These are phyloP conservation scores for Microcera coccophila DNA, from an alignment of 2,329 filamentous ascomycete species.

Conservation along the genomic window DNA sequence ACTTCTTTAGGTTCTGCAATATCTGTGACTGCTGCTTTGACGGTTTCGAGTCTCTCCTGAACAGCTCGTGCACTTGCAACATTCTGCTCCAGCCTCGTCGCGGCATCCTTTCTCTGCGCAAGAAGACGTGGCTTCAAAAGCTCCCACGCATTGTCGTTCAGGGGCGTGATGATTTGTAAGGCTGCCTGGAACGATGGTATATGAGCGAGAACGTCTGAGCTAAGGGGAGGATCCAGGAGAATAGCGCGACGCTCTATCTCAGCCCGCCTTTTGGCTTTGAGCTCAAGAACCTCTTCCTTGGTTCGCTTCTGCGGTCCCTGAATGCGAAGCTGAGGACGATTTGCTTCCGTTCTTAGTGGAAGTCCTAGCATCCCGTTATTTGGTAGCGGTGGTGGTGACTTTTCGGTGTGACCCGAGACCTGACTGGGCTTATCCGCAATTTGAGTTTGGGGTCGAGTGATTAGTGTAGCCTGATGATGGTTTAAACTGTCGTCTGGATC, in stretches of 20 bases:
- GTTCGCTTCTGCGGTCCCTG: conserved; percentile 46
- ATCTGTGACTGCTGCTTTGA: conserved; percentile 1
- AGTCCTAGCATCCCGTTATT: conserved; percentile 6
- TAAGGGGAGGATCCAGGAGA: conserved; percentile 62
- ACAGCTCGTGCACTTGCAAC: conserved; percentile 28
- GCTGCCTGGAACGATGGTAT: conserved; percentile 73
- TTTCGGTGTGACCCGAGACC: conserved; percentile 1
- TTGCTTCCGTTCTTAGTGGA: conserved; percentile 5
- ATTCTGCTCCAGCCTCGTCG: conserved; percentile 49
- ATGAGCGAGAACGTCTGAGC: conserved; percentile 58
- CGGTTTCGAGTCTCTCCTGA: conserved; percentile 31
- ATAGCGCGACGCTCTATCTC: conserved; percentile 71
- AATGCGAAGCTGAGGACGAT: conserved; percentile 3
- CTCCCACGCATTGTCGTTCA: conserved; percentile 68
- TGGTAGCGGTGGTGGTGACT: conserved; percentile 2
- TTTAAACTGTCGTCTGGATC: conserved; percentile 1
- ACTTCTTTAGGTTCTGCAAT: conserved; percentile 43
- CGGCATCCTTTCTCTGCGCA: conserved; percentile 61
- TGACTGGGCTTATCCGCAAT: neutral
- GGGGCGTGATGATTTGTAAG: conserved; percentile 62
- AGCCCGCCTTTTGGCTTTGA: conserved; percentile 59
- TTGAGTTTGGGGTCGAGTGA: conserved; percentile 1
- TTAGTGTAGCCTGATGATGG: neutral
- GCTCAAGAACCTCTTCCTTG: conserved; percentile 58
- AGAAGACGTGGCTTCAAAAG: conserved; percentile 64